Base-by-base conservation (phyloP, 2,329 filamentous ascomycete species). In the Aspergillus viridinutans region DNA sequence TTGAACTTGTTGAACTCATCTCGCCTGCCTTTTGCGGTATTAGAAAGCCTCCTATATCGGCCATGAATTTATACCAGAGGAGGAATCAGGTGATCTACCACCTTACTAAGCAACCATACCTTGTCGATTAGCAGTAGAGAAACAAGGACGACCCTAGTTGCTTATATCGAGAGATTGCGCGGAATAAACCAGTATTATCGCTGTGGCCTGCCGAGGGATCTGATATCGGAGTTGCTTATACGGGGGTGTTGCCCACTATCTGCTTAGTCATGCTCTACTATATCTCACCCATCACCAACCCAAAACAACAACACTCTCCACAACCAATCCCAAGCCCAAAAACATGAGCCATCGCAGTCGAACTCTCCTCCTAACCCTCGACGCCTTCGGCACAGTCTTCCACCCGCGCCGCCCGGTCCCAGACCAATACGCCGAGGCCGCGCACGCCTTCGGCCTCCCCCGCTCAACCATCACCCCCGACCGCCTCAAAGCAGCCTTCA, bases 351-450 rank as follows among this genome's bases (percentile, higher is more conserved):
- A 21, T 47, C 43, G 43, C 43, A 55, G 50, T 10, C 66, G 67
- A 3, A 67, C 61, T 10, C 72, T 79, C 26, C 71, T 79, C 35
- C 66, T 79, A 21, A 78, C 77, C 35, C 64, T 79, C 43, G 77
- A 80, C 63, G 77, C 77, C 35, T 77, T 79, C 56, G 72, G 70
- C 23, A 80, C 77, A 3, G 59, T 80, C 50, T 79, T 78, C 62
- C 62, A 74, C 52, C 77, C 77, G 0, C 71, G 72, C 55, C 61
- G 63, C 3, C 70, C 76, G 1, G 63, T 79, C 32, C 65, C 72
- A 6, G 63, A 69, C 7, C 74, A 77, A 61, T 80, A 80, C 64
- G 66, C 72, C 26, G 60, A 70, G 10, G 64, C 71, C 50, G 76
- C 76, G 14, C 66, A 70, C 56, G 54, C 67, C 54, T 75, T 71